Evolutionary conservation across 202 grass and related monocot genomes (phyloP).

Genomic region (Brachypodium distachyon): DNA sequence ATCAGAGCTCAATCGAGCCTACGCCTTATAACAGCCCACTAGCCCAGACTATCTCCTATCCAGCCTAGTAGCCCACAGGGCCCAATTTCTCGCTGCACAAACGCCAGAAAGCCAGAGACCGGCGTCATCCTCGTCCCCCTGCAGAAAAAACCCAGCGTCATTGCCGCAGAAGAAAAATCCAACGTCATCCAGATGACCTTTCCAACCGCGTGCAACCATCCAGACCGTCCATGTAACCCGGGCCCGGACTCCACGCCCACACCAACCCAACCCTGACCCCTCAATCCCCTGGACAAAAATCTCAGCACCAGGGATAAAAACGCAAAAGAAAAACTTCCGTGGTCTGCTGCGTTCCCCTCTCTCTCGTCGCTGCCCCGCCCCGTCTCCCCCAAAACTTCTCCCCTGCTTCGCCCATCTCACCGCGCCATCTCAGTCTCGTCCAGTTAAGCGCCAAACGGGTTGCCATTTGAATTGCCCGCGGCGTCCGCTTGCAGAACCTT

Average conservation of each 20-base stretch:
- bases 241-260: not conserved
- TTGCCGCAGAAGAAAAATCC: not conserved
- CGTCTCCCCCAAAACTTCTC: slow-evolving; percentile 15
- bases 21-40: no score
- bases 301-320: not conserved
- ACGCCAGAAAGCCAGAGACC: not conserved
- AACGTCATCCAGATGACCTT: not conserved
- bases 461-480: slow-evolving; percentile 50
- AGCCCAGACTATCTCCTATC: not conserved
- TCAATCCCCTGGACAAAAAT: not conserved
- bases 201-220: not conserved
- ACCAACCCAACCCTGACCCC: slow-evolving; percentile 16
- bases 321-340: not conserved
- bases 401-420: slow-evolving; percentile 40
- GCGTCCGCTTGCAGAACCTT: slow-evolving; percentile 13
- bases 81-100: not conserved
- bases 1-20: no score
- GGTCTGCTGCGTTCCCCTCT: slow-evolving; percentile 25
- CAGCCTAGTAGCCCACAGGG: not conserved
- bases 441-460: slow-evolving; percentile 64
- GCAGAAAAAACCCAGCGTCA: not conserved
- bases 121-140: no score
- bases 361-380: slow-evolving; percentile 2
- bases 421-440: slow-evolving; percentile 43
- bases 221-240: slow-evolving; percentile 15